Evolutionary conservation across 2,329 filamentous ascomycete species (phyloP), one percentile per base, ranked within the genome.

Genomic region (Emmonsiellopsis sp.): DNA sequence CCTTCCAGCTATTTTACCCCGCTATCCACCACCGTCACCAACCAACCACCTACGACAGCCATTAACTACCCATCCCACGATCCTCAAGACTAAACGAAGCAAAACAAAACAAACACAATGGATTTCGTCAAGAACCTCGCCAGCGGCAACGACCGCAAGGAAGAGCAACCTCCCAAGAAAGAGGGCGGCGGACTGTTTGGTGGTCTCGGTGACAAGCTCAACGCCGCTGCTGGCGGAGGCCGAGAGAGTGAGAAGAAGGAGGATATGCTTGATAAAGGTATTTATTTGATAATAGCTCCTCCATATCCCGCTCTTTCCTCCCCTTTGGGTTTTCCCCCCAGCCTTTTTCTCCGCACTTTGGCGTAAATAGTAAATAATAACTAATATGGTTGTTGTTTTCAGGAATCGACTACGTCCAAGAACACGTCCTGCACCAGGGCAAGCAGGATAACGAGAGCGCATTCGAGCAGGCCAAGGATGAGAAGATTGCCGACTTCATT

Each of bases 251-350:
- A 92, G 79, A 84, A 89, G 80, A 86, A 90, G 62, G 87, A 93
- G 70, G 87, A 92, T 65, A 73, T 69, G n/a, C 80, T 93, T 51
- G 88, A 93, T 74, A 93, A 93, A 75, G 84, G 87, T 89, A 67
- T 6, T n/a, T 15, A 2, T 15, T 8, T 42, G 1, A n/a, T 16
- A 42, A 9, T 15, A 26, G 3, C n/a, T 13, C 26, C 41, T 35
- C 11, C 9, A 13, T 15, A 10, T 16, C 10, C 7, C 11, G 8
- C 11, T 49, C 7, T 37, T 7, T 38, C 32, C 47, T 37, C 34
- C 20, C 16, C 9, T 35, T 13, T 8, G 16, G 11, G 13, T 35
- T 26, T 20, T 10, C 9, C 34, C 38, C 40, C 26, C 34, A 4
- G 38, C 9, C n/a, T 30, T 32, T 16, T 15, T 7, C 30, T 41